Evolutionary conservation across 306 rosid genomes (phyloP).

Genomic region (Cajanus cajan): DNA sequence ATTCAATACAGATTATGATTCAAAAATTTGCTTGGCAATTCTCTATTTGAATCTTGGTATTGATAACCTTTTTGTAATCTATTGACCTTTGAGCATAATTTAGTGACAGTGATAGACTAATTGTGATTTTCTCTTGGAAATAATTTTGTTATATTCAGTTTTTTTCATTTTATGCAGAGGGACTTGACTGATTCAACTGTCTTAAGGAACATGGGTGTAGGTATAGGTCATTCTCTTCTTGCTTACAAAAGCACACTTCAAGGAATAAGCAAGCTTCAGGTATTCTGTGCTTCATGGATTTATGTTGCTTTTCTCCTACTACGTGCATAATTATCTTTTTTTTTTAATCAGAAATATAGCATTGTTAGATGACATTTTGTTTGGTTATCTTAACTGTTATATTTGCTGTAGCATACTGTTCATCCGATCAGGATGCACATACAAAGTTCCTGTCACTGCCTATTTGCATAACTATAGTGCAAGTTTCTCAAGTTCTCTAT

Average conservation of each 20-base stretch:
- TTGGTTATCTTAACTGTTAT: conserved; percentile 6
- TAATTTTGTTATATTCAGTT: neutral
- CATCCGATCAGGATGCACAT: neutral
- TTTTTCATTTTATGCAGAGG: conserved; percentile 44
- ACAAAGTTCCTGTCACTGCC: conserved; percentile 9
- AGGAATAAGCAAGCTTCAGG: conserved; percentile 90
- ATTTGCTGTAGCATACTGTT: neutral
- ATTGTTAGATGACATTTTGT: neutral
- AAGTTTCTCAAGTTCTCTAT: conserved; percentile 12
- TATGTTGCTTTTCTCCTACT: neutral
- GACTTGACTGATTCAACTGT: conserved; percentile 98
- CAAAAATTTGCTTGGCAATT: neutral
- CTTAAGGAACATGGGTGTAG: conserved; percentile 85
- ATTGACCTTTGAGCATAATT: conserved; percentile 6
- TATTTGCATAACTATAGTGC: neutral
- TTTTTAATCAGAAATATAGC: neutral
- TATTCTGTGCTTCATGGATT: conserved; percentile 26
- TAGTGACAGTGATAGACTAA: neutral
- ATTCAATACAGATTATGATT: neutral
- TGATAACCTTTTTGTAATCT: neutral
- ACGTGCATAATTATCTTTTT: neutral
- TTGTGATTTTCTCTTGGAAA: conserved; percentile 1
- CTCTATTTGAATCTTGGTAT: neutral
- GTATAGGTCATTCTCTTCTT: conserved; percentile 88
- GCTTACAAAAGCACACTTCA: conserved; percentile 83